phyloP scores from a whole-genome alignment of 345 rosid genomes.

The Cardamine occulta region DNA sequence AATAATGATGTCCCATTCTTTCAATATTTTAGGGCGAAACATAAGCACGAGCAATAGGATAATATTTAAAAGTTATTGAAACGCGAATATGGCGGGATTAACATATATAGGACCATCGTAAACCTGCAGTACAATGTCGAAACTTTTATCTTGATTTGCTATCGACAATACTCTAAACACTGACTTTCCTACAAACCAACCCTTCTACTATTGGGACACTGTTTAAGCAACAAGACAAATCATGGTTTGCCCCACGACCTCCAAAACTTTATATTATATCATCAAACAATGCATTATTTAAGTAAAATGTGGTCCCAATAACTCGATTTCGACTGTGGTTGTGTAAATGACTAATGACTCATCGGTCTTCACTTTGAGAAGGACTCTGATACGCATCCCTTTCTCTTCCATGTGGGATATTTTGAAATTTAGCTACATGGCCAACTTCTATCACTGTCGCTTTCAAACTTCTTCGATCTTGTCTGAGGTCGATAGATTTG shows the following conservation, averaged over 20 bases:
- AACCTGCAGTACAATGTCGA: slow-evolving; percentile 35
- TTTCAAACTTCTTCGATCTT: slow-evolving; percentile 30
- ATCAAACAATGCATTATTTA: slow-evolving; percentile 10
- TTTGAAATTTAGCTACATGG: slow-evolving; percentile 22
- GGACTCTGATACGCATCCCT: slow-evolving; percentile 25
- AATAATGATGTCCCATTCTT: slow-evolving; percentile 12
- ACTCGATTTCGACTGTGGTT: slow-evolving; percentile 28
- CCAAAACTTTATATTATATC: slow-evolving; percentile 23
- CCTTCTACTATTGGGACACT: slow-evolving; percentile 36
- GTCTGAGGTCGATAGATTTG: slow-evolving; percentile 32
- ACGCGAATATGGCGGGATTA: slow-evolving; percentile 38
- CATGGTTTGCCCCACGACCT: slow-evolving; percentile 29
- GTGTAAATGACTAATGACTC: slow-evolving; percentile 16
- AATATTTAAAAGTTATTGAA: slow-evolving; percentile 26
- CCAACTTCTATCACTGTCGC: slow-evolving; percentile 29
- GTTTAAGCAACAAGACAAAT: slow-evolving; percentile 24
- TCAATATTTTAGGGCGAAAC: slow-evolving; percentile 3
- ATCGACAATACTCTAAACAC: slow-evolving; percentile 36
- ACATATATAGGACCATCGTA: slow-evolving; percentile 13
- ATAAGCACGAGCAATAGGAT: slow-evolving; percentile 11
- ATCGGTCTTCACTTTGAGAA: slow-evolving; percentile 27
- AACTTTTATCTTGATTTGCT: slow-evolving; percentile 38
- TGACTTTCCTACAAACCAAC: slow-evolving; percentile 30
- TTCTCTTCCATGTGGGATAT: slow-evolving; percentile 30
- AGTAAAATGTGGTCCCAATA: slow-evolving; percentile 19